phyloP scores from a whole-genome alignment of 2,329 filamentous ascomycete species.

The Arthrobotrys megalospora region DNA sequence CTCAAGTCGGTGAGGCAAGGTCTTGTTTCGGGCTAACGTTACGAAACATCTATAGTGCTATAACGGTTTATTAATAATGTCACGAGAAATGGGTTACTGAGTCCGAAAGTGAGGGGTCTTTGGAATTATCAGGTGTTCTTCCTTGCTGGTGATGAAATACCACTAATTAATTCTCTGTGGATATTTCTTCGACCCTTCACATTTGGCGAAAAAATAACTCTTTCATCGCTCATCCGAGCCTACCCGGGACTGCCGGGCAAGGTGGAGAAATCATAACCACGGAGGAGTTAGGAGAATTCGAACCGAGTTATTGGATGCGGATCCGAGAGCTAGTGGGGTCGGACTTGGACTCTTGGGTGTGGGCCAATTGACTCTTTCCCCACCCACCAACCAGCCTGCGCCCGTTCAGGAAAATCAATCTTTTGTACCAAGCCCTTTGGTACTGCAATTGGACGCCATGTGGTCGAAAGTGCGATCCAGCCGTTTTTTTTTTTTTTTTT shows the following conservation, averaged over 20 bases:
- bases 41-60: constrained; percentile 13
- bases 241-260: constrained; percentile 45
- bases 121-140: constrained; percentile 7
- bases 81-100: constrained; percentile 1
- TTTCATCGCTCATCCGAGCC: constrained; percentile 52
- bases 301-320: constrained; percentile 61
- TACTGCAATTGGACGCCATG: constrained; percentile 47
- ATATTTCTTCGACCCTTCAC: constrained; percentile 31
- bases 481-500: constrained; percentile 33
- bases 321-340: constrained; percentile 53
- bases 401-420: constrained; percentile 32
- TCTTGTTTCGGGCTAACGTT: constrained; percentile 16
- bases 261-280: constrained; percentile 55
- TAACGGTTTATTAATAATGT: background rate
- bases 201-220: constrained; percentile 41
- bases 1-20: background rate
- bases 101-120: background rate
- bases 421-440: constrained; percentile 33
- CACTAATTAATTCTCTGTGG: background rate
- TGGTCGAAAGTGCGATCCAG: constrained; percentile 30
- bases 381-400: constrained; percentile 44
- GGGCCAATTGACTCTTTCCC: constrained; percentile 39
- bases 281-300: constrained; percentile 59
- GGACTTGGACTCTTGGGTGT: constrained; percentile 18
- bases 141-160: constrained; percentile 10